These are phyloP conservation scores for Sporopachydermia lactativora DNA, from an alignment of 805 yeast species.

Conservation along the genomic window DNA sequence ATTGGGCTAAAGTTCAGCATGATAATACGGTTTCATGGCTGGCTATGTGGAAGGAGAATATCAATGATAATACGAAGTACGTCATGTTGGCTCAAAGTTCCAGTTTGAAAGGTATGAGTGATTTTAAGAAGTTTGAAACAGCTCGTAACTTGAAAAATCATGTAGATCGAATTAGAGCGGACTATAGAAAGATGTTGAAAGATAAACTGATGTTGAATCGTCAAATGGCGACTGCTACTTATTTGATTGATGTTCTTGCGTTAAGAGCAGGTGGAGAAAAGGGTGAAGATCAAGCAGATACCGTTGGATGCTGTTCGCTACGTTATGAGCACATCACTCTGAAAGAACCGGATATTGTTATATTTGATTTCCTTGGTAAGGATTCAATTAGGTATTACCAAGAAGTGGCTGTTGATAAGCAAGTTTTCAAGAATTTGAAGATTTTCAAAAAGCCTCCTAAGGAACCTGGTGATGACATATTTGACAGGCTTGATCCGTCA, in stretches of 20 bases:
- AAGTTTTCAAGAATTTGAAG: conserved; percentile 77
- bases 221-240: conserved; percentile 89
- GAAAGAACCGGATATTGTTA: conserved; percentile 72
- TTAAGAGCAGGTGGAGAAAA: conserved; percentile 97
- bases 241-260: conserved; percentile 83
- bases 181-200: conserved; percentile 56
- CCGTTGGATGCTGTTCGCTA: conserved; percentile 94
- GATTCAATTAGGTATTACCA: conserved; percentile 87
- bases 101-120: conserved; percentile 81
- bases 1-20: conserved; percentile 82
- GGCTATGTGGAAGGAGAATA: conserved; percentile 95
- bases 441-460: conserved; percentile 85
- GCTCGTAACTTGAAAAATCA: conserved; percentile 73
- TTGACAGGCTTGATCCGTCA: conserved; percentile 80
- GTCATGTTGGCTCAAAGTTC: conserved; percentile 88
- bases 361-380: conserved; percentile 89
- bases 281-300: conserved; percentile 94
- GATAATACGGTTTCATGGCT: conserved; percentile 91
- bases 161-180: conserved; percentile 58
- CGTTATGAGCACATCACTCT: conserved; percentile 81
- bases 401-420: conserved; percentile 84
- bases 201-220: conserved; percentile 71
- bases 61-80: conserved; percentile 69
- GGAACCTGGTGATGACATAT: conserved; percentile 81
- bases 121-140: conserved; percentile 83